phyloP scores from a whole-genome alignment of 2,329 filamentous ascomycete species.

The Trichoderma oligosporum region DNA sequence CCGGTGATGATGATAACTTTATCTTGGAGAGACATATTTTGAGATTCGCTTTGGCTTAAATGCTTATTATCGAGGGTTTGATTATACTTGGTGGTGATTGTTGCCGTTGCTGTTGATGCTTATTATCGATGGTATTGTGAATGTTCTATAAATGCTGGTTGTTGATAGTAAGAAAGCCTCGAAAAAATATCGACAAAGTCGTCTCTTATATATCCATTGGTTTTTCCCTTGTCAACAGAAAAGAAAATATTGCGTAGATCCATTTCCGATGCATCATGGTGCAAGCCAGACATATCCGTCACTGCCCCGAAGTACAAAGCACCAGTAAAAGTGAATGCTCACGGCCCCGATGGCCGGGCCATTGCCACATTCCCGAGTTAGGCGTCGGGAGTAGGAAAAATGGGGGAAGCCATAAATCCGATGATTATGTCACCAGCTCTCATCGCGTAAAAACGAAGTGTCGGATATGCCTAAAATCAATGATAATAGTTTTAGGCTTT shows the following conservation, averaged over 20 bases:
- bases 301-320: neutral
- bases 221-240: neutral
- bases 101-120: neutral
- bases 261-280: neutral
- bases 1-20: conserved; percentile 51
- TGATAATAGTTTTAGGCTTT: too few relatives aligned
- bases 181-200: neutral
- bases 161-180: neutral
- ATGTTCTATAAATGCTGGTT: neutral
- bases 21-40: conserved; percentile 33
- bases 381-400: neutral
- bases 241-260: neutral
- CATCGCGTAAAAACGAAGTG: neutral
- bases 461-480: too few relatives aligned
- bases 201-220: neutral
- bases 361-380: neutral
- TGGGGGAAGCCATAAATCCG: neutral
- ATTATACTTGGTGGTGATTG: too few relatives aligned
- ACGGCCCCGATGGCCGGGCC: neutral
- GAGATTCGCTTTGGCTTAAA: neutral
- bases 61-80: neutral
- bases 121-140: too few relatives aligned
- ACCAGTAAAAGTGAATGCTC: neutral
- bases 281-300: neutral
- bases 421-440: neutral